These are phyloP conservation scores for Penicillium sp. DNA, from an alignment of 2,329 filamentous ascomycete species.

Conservation along the genomic window DNA sequence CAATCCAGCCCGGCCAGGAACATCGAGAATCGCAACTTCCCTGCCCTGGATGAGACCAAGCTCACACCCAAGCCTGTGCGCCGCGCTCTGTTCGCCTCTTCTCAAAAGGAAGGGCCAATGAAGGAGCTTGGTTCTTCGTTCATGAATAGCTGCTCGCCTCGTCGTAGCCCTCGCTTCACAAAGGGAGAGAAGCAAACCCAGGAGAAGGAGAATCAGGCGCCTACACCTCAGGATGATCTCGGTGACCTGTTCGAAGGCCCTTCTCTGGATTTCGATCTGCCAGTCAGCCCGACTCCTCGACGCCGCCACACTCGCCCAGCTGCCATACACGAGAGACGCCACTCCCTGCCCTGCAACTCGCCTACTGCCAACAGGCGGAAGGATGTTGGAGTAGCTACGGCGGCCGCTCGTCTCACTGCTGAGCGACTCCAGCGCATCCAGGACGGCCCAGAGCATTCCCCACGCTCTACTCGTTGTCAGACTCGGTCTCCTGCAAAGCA, in stretches of 20 bases:
- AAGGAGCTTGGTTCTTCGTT: slow-evolving; percentile 45
- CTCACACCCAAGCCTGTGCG: slow-evolving; percentile 62
- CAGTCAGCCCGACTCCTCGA: slow-evolving; percentile 58
- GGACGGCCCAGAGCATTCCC: slow-evolving; percentile 32
- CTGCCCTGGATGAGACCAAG: slow-evolving; percentile 54
- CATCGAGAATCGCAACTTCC: slow-evolving; percentile 50
- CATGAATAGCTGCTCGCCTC: slow-evolving; percentile 55
- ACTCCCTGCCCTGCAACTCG: slow-evolving; percentile 48
- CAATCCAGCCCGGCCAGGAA: slow-evolving; percentile 66
- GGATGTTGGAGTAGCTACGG: slow-evolving; percentile 28
- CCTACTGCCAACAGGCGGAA: slow-evolving; percentile 39
- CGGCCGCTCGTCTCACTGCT: slow-evolving; percentile 41
- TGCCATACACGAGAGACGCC: slow-evolving; percentile 39
- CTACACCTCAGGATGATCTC: slow-evolving; percentile 58
- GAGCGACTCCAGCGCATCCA: slow-evolving; percentile 45
- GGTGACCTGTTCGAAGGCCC: slow-evolving; percentile 70
- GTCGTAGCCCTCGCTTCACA: slow-evolving; percentile 47
- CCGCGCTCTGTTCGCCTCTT: slow-evolving; percentile 51
- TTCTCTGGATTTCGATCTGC: slow-evolving; percentile 59
- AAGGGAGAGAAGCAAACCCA: slow-evolving; percentile 48
- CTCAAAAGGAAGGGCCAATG: slow-evolving; percentile 44
- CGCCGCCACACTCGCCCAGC: slow-evolving; percentile 61
- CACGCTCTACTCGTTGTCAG: slow-evolving; percentile 29
- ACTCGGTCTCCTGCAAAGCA: slow-evolving; percentile 36
- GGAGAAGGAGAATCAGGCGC: slow-evolving; percentile 65